Base-by-base conservation (phyloP, 1,139 yeast genomes). In the Magnusiomyces paraingens region DNA sequence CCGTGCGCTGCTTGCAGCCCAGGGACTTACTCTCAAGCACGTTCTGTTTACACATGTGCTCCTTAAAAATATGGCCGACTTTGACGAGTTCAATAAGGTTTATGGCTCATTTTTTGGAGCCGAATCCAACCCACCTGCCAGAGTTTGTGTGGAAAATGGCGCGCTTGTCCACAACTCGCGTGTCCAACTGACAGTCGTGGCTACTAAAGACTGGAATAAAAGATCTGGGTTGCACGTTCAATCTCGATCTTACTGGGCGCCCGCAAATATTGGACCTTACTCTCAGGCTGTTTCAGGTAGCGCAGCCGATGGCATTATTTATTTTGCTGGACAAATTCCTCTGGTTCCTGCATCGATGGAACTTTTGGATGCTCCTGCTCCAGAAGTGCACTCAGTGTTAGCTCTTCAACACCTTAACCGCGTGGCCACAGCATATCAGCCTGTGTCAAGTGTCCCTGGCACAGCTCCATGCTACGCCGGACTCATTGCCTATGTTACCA, bases 211-310 rank as follows among this genome's bases (percentile, higher is more conserved):
- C 29, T 29, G 32, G 26, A 50, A 51, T 10, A 55, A 59, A 12
- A 61, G 63, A 1, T 56, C 64, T 50, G 97, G 98, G 0, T 73
- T 93, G 22, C 98, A 93, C 65, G 88, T 93, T 3, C 89, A 93
- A 62, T 89, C 98, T 0, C 76, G 93, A 55, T 89, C 96, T 32
- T 90, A 85, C 67, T 93, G 99, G 99, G 97, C 97, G 0, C 99
- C 99, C 0, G 94, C 95, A 48, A 93, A 93, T 62, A 93, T 93
- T 54, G 99, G 99, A 0, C 99, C 99, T 0, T 93, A 93, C 66
- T 91, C 99, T 0, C 99, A 93, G 68, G 80, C 93, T 0, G 80
- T 83, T 12, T 73, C 81, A 51, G 32, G 32, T 8, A n/a, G 22
- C 40, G 38, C 15, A 14, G 79, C 67, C 6, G 71, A 70, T 17